These are phyloP conservation scores for Lasiodiplodia sp. DNA, from an alignment of 2,329 filamentous ascomycete genomes.

Conservation along the genomic window DNA sequence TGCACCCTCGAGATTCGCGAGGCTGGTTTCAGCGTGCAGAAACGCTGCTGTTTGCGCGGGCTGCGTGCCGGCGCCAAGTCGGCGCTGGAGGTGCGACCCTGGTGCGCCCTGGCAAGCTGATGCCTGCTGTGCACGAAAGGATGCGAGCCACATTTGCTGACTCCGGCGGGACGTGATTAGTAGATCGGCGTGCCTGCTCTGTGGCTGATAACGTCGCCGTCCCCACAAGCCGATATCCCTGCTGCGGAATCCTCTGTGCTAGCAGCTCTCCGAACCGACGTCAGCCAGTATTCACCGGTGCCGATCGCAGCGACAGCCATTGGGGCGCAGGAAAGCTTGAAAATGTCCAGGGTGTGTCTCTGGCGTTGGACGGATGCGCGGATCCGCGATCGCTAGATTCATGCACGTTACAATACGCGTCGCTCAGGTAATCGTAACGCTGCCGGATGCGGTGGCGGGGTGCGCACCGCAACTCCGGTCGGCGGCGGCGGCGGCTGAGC, in stretches of 20 bases:
- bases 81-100: background rate
- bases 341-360: background rate
- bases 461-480: constrained; percentile 7
- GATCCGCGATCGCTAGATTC: background rate
- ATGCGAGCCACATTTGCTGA: constrained; percentile 12
- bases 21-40: constrained; percentile 2
- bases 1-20: constrained; percentile 4
- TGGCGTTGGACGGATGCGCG: background rate
- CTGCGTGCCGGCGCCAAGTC: background rate
- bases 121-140: background rate
- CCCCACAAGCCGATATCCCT: background rate
- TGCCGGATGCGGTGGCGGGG: background rate
- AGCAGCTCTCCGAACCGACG: background rate
- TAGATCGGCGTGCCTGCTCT: constrained; percentile 1
- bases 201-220: background rate
- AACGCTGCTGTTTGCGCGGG: constrained; percentile 13
- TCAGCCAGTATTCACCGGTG: background rate
- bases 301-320: background rate
- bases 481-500: background rate
- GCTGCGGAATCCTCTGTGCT: background rate
- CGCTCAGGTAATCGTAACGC: background rate
- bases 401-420: constrained; percentile 7
- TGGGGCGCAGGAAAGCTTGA: background rate
- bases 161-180: background rate
- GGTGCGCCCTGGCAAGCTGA: background rate